Evolutionary conservation across 2,329 filamentous ascomycete genomes (phyloP).

Genomic region (Pyrenophora seminiperda): DNA sequence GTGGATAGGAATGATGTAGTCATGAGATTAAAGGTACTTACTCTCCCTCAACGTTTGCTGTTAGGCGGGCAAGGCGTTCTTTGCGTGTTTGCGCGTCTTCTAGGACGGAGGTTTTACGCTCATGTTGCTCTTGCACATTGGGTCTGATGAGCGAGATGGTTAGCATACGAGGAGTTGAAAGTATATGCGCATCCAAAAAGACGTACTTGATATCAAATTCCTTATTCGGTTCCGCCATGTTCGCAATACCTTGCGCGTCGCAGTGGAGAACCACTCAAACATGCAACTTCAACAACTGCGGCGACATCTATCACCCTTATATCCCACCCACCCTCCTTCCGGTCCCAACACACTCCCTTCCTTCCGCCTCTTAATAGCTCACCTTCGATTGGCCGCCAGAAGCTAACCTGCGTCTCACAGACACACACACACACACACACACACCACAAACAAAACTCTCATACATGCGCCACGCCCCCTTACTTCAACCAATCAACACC

Average conservation of each 20-base stretch:
- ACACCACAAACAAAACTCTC: no score
- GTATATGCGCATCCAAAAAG: not conserved
- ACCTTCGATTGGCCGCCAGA: no score
- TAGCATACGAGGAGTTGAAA: slow-evolving; percentile 3
- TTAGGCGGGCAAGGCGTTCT: slow-evolving; percentile 32
- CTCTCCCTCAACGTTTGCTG: slow-evolving; percentile 40
- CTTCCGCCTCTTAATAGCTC: no score
- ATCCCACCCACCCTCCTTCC: no score
- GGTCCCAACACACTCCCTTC: no score
- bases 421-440: not conserved
- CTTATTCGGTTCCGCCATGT: slow-evolving; percentile 22
- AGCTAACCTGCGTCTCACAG: not conserved
- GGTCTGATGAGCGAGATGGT: slow-evolving; percentile 18
- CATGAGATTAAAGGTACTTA: slow-evolving; percentile 27
- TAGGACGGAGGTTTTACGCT: slow-evolving; percentile 31
- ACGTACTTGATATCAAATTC: slow-evolving; percentile 27
- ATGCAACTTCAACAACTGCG: no score
- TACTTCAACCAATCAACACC: no score
- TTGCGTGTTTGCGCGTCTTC: slow-evolving; percentile 32
- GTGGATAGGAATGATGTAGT: not conserved
- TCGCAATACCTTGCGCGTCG: not conserved
- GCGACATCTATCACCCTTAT: no score
- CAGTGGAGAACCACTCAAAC: not conserved
- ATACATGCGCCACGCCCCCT: no score
- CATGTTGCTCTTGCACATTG: slow-evolving; percentile 17